Conservation (phyloP, 768 basidiomycete genomes). For the Auricularia heimuer region DNA sequence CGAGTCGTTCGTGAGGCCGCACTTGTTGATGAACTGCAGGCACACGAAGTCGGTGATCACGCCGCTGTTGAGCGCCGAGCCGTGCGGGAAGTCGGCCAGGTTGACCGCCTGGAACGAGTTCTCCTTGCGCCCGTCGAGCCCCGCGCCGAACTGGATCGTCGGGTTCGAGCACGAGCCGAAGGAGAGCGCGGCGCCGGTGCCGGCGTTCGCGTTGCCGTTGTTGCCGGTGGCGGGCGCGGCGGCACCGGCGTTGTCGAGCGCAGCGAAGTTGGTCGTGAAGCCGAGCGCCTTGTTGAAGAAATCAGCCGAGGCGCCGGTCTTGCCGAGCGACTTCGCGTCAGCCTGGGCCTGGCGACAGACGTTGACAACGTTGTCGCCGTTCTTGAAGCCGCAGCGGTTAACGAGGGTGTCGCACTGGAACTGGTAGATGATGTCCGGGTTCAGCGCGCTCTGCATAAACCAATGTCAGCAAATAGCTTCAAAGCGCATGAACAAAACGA, state of each 20-base stretch:
- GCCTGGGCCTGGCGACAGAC: background rate
- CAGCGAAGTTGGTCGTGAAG: conserved; percentile 12
- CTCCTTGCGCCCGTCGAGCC: conserved; percentile 10
- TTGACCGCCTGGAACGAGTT: conserved; percentile 7
- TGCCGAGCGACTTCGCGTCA: conserved; percentile 3
- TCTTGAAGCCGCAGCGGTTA: conserved; percentile 33
- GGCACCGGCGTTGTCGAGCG: background rate
- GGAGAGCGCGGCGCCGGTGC: background rate
- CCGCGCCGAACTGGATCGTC: conserved; percentile 11
- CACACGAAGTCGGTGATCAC: conserved; percentile 12
- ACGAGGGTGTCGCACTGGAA: conserved; percentile 46
- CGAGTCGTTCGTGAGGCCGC: conserved; percentile 18
- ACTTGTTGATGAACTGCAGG: conserved; percentile 30
- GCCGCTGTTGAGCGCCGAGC: conserved; percentile 11
- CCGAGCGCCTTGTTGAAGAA: conserved; percentile 11
- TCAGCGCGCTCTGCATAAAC: conserved; percentile 28
- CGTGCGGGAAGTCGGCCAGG: background rate
- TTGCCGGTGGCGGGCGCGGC: background rate
- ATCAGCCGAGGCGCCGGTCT: conserved; percentile 10
- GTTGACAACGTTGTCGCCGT: background rate
- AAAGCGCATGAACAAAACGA: too few species aligned
- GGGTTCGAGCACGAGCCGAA: conserved; percentile 13
- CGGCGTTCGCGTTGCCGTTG: background rate
- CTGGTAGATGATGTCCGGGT: conserved; percentile 49
- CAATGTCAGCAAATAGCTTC: too few species aligned